Evolutionary conservation across 2,329 filamentous ascomycete genomes (phyloP), one percentile per base, ranked within the genome.

Genomic region (Fusarium concolor): DNA sequence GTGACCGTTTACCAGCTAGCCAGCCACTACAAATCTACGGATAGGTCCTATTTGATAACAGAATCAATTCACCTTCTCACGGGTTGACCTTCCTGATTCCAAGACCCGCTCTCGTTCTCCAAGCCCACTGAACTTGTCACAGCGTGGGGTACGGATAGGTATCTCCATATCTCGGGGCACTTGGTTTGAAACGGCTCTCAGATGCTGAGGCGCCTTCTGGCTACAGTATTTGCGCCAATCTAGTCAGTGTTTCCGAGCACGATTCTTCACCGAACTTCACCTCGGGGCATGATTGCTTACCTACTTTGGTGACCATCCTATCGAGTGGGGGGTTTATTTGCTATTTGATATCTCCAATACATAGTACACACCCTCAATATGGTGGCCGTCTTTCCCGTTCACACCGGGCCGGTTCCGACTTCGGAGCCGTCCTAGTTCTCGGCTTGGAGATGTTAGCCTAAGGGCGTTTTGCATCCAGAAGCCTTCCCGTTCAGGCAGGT

Each of bases 351-450:
- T 55, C 41, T 44, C 28, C 29, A 28, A 15, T 24, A 22, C 47
- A 29, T 33, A 41, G 9, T 47, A 39, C 50, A 55, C 65, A 29
- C 60, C 53, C 65, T 24, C 37, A 31, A 49, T 20, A 35, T 68
- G 43, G 38, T 35, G 39, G 63, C 46, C 63, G 56, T 57, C 43
- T 46, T 63, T 68, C 39, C 39, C 52, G 41, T 43, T 37, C 45
- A 38, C 47, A 65, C 71, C 71, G 71, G 71, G 44, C 71, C 71
- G 71, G 71, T 72, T 55, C 71, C 70, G 71, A 59, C 58, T 46
- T 62, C 68, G 70, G 65, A 67, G 52, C 67, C 61, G 67, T 67
- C 61, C 56, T 52, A 44, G 38, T 22, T 57, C 28, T 64, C 51
- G 43, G 47, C 31, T 41, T 46, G 24, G 17, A 66, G 41, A 53